phyloP scores from a whole-genome alignment of 352 stramenopile species.

The Globisporangium polare region DNA sequence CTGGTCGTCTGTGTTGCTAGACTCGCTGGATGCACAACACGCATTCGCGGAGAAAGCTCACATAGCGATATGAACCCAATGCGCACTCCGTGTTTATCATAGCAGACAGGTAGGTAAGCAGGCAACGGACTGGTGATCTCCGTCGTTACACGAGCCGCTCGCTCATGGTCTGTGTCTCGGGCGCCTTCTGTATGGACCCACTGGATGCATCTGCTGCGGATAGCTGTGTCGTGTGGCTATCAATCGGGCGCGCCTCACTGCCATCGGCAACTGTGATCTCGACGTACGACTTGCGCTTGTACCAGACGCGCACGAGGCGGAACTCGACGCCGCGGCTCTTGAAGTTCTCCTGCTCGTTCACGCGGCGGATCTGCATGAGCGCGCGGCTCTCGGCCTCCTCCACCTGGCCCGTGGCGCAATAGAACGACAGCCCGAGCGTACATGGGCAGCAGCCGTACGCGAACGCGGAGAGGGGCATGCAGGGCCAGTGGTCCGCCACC shows the following conservation, averaged over 20 bases:
- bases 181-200: not conserved
- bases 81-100: not conserved
- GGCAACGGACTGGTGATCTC: not conserved
- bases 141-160: constrained; percentile 12
- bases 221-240: not conserved
- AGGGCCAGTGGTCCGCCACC: constrained; percentile 81
- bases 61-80: too few species aligned
- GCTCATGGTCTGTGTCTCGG: constrained; percentile 13
- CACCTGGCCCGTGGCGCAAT: constrained; percentile 74
- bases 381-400: constrained; percentile 63
- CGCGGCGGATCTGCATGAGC: constrained; percentile 57
- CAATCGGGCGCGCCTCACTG: not conserved
- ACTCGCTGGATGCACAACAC: too few species aligned
- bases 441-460: constrained; percentile 82
- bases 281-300: constrained; percentile 57
- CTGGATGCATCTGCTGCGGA: not conserved
- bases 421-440: constrained; percentile 76
- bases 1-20: too few species aligned
- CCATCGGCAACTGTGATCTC: constrained; percentile 34
- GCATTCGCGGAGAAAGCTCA: too few species aligned
- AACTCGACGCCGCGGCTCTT: constrained; percentile 52
- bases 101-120: not conserved
- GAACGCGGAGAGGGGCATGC: constrained; percentile 74
- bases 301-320: constrained; percentile 65
- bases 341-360: constrained; percentile 73